Evolutionary conservation across 2,329 filamentous ascomycete species (phyloP).

Genomic region (Seiridium cupressi): DNA sequence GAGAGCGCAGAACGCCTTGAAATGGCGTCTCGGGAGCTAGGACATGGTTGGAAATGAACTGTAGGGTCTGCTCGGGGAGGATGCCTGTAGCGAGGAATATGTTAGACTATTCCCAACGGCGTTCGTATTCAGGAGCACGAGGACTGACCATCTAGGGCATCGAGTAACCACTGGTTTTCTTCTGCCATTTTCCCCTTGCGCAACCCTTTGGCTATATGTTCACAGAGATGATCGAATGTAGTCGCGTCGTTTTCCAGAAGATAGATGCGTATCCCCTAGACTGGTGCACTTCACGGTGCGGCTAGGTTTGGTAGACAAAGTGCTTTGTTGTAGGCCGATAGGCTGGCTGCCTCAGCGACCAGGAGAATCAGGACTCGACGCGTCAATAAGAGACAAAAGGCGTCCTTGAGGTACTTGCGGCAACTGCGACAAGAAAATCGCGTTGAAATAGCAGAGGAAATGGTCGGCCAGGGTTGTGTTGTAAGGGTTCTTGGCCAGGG

Average conservation of each 20-base stretch:
- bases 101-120: slow-evolving; percentile 2
- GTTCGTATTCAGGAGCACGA: neutral
- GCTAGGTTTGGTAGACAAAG: too few relatives aligned
- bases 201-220: neutral
- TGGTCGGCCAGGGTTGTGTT: neutral
- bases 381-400: too few relatives aligned
- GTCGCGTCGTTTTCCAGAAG: too few relatives aligned
- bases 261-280: too few relatives aligned
- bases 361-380: too few relatives aligned
- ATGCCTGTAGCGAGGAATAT: slow-evolving; percentile 25
- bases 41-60: slow-evolving; percentile 44
- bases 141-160: slow-evolving; percentile 24
- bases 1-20: slow-evolving; percentile 35
- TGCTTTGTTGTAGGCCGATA: too few relatives aligned
- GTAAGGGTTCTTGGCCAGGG: neutral
- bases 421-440: too few relatives aligned
- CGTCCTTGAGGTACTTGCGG: too few relatives aligned
- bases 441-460: too few relatives aligned
- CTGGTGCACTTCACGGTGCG: too few relatives aligned
- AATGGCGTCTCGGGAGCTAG: slow-evolving; percentile 44
- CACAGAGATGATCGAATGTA: too few relatives aligned
- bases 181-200: neutral
- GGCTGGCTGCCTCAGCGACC: too few relatives aligned
- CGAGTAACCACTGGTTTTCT: slow-evolving; percentile 23
- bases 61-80: slow-evolving; percentile 42